phyloP scores from a whole-genome alignment of 352 stramenopile genomes.

The Hyaloperonospora arabidopsidis region DNA sequence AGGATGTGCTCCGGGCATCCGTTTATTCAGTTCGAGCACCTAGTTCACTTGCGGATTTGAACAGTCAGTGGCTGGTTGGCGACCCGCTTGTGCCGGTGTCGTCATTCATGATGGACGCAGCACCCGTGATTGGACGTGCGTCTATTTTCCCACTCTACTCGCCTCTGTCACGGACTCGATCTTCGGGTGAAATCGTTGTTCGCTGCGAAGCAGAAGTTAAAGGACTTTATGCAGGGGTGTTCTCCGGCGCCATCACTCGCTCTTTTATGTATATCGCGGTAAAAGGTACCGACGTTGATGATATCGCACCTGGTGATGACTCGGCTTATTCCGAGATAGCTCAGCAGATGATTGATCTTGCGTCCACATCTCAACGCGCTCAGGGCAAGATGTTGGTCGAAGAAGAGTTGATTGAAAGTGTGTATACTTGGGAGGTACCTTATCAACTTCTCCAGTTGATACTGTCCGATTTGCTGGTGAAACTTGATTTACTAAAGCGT shows the following conservation, averaged over 20 bases:
- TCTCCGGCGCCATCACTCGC: conserved; percentile 46
- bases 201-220: conserved; percentile 66
- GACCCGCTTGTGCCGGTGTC: conserved; percentile 44
- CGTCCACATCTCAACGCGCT: conserved; percentile 28
- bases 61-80: conserved; percentile 70
- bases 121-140: conserved; percentile 23
- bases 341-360: conserved; percentile 38
- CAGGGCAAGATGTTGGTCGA: conserved; percentile 71
- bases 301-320: conserved; percentile 4
- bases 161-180: conserved; percentile 48
- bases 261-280: conserved; percentile 69
- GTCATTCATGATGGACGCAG: conserved; percentile 36
- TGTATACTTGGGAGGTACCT: conserved; percentile 84
- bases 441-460: conserved; percentile 81
- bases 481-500: conserved; percentile 57
- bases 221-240: conserved; percentile 29
- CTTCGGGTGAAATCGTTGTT: conserved; percentile 68
- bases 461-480: conserved; percentile 57
- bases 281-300: conserved; percentile 18
- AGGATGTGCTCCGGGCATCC: conserved; percentile 48
- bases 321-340: conserved; percentile 31
- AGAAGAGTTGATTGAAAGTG: conserved; percentile 82
- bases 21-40: conserved; percentile 62
- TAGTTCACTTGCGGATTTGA: conserved; percentile 49
- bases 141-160: conserved; percentile 57